Conservation (phyloP, 345 rosid genomes). For the Linum usitatissimum region DNA sequence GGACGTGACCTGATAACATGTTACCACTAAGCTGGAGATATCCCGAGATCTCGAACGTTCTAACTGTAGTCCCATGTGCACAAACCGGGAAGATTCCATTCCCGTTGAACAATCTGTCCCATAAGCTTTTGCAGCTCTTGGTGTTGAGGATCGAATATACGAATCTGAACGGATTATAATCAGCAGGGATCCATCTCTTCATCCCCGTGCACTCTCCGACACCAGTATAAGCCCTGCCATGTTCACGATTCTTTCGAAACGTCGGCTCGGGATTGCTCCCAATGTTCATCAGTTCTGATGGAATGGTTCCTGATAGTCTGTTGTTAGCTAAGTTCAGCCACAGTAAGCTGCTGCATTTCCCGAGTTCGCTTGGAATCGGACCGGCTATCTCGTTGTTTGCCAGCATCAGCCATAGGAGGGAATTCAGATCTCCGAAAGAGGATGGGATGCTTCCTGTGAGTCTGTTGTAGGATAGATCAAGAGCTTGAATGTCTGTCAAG, state of each 20-base stretch:
- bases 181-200: slow-evolving; percentile 93
- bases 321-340: slow-evolving; percentile 88
- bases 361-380: slow-evolving; percentile 57
- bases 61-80: slow-evolving; percentile 23
- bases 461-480: slow-evolving; percentile 74
- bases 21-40: slow-evolving; percentile 81
- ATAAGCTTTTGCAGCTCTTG: slow-evolving; percentile 59
- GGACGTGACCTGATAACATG: slow-evolving; percentile 49
- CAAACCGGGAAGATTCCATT: slow-evolving; percentile 56
- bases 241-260: slow-evolving; percentile 37
- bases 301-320: slow-evolving; percentile 49
- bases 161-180: slow-evolving; percentile 79
- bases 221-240: slow-evolving; percentile 32
- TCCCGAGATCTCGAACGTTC: slow-evolving; percentile 43
- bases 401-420: slow-evolving; percentile 90
- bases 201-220: slow-evolving; percentile 70
- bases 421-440: slow-evolving; percentile 52
- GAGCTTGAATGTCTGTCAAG: slow-evolving; percentile 47
- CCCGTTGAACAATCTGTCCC: slow-evolving; percentile 71
- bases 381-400: slow-evolving; percentile 64
- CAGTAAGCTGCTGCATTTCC: slow-evolving; percentile 66
- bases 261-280: slow-evolving; percentile 49
- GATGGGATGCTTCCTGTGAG: slow-evolving; percentile 60
- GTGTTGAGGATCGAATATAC: slow-evolving; percentile 53
- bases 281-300: slow-evolving; percentile 46